Percentiles rank a stretch among this genome's conserved stretches.
These are phyloP conservation scores for Periglandula ipomoeae DNA, from an alignment of 2,329 filamentous ascomycete species.

Conservation along the genomic window DNA sequence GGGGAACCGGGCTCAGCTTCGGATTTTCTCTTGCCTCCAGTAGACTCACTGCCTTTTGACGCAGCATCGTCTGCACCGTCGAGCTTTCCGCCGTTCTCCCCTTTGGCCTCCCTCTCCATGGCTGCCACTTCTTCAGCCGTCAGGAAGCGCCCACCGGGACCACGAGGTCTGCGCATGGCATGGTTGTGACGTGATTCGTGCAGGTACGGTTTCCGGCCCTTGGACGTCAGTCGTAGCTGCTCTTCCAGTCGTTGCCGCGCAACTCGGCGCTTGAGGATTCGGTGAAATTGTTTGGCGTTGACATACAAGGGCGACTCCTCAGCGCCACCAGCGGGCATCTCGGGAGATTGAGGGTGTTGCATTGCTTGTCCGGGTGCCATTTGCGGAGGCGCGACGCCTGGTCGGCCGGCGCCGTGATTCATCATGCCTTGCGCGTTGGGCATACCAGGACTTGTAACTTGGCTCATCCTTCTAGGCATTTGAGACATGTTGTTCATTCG, in stretches of 20 bases:
- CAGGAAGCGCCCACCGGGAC: constrained; percentile 88
- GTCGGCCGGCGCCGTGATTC: constrained; percentile 50
- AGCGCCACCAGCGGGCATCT: constrained; percentile 60
- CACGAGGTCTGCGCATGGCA: constrained; percentile 89
- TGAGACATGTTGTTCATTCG: constrained; percentile 57
- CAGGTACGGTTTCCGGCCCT: constrained; percentile 92
- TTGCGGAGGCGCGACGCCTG: constrained; percentile 46
- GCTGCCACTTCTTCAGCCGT: constrained; percentile 92
- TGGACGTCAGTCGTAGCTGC: constrained; percentile 80
- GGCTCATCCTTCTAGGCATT: constrained; percentile 63
- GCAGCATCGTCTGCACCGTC: constrained; percentile 16
- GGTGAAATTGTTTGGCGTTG: constrained; percentile 97
- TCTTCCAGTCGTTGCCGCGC: constrained; percentile 92
- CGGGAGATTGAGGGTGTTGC: constrained; percentile 66
- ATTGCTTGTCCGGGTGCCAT: constrained; percentile 56
- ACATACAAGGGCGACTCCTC: constrained; percentile 96
- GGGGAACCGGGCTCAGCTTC: constrained; percentile 37
- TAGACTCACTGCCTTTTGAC: constrained; percentile 16
- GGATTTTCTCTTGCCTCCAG: constrained; percentile 53
- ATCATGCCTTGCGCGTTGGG: constrained; percentile 68
- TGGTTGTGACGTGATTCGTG: constrained; percentile 98
- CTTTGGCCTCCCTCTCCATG: constrained; percentile 60
- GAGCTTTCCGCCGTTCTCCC: constrained; percentile 23
- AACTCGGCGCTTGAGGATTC: constrained; percentile 88
- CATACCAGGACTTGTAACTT: constrained; percentile 66